These are phyloP conservation scores for Globisporangium camurandrum DNA, from an alignment of 352 stramenopile species.

Conservation along the genomic window DNA sequence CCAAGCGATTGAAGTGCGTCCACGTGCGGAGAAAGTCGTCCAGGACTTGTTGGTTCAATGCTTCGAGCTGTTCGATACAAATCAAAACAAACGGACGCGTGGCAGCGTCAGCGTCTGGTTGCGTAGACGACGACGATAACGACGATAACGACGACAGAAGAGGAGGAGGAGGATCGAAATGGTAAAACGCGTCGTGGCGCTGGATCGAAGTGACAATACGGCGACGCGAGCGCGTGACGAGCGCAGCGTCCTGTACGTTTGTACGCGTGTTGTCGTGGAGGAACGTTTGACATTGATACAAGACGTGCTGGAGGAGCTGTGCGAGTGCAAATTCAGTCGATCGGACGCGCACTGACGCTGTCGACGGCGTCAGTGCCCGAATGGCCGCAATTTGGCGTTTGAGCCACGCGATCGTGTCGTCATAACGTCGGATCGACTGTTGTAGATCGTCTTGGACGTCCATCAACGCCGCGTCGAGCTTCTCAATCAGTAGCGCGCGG, in stretches of 20 bases:
- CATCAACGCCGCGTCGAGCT: conserved; percentile 14
- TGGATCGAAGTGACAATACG: conserved; percentile 15
- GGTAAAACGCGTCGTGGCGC: conserved; percentile 30
- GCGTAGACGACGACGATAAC: no score
- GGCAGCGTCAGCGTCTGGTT: no score
- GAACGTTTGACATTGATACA: conserved; percentile 21
- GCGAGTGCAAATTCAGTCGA: conserved; percentile 44
- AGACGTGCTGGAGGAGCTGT: conserved; percentile 33
- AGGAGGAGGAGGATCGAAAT: conserved; percentile 17
- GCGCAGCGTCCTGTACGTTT: no score
- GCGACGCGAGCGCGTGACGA: conserved; percentile 14
- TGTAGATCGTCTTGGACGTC: conserved; percentile 12
- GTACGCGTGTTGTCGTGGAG: conserved; percentile 4
- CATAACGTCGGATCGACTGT: conserved; percentile 24
- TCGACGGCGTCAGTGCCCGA: conserved; percentile 5
- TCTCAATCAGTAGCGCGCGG: conserved; percentile 21
- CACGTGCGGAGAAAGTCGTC: conserved; percentile 71
- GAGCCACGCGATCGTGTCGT: conserved; percentile 38
- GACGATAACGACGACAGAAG: no score
- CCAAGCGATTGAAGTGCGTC: conserved; percentile 29
- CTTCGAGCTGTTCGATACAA: conserved; percentile 74
- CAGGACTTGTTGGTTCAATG: conserved; percentile 43
- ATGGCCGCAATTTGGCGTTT: conserved; percentile 25
- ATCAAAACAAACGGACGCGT: conserved; percentile 46
- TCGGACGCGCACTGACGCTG: conserved; percentile 15